Conservation (phyloP, 352 stramenopile species). For the Phytophthora cryptogea region DNA sequence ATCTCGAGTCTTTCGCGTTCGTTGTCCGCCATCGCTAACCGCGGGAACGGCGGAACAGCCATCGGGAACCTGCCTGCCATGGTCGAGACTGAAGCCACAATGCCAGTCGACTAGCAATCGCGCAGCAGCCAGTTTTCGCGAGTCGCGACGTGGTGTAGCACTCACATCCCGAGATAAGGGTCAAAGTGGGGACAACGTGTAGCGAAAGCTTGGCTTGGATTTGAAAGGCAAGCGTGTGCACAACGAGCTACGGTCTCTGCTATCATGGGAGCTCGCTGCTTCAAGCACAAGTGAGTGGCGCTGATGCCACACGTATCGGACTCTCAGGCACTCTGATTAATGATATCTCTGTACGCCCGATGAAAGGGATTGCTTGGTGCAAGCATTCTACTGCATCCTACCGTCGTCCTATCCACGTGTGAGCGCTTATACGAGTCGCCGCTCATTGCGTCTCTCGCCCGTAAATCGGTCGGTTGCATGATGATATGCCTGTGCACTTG, state of each 20-base stretch:
- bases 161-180: conserved; percentile 28
- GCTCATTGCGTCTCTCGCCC: background rate
- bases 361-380: background rate
- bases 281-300: no score
- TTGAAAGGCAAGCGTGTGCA: conserved; percentile 1
- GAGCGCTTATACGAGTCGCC: conserved; percentile 12
- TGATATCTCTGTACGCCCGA: background rate
- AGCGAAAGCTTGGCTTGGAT: conserved; percentile 8
- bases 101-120: conserved; percentile 4
- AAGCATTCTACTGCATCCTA: background rate
- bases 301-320: no score
- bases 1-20: conserved; percentile 39
- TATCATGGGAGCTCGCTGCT: background rate
- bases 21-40: conserved; percentile 30
- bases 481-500: conserved; percentile 24
- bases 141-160: conserved; percentile 15
- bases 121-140: conserved; percentile 31
- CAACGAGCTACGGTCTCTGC: background rate
- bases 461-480: conserved; percentile 16
- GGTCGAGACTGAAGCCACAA: conserved; percentile 9
- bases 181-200: conserved; percentile 11
- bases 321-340: background rate
- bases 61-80: conserved; percentile 37
- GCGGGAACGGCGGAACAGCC: conserved; percentile 25
- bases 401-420: conserved; percentile 10